Conservation (phyloP, 148 eudicot genomes). For the Vaccinium macrocarpon region DNA sequence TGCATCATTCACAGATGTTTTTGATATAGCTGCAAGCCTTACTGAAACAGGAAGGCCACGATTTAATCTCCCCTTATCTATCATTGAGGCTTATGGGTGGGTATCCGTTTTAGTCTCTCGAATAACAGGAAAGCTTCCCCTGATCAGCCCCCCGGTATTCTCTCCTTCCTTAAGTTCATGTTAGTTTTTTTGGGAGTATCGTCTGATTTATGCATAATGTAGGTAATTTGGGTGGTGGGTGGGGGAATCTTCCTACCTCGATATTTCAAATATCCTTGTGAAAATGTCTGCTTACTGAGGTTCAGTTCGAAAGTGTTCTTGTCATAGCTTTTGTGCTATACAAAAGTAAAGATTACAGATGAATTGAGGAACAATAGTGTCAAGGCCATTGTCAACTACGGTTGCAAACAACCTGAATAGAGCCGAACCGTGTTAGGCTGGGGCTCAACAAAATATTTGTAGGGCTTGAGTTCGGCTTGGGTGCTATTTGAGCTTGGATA, state of each 20-base stretch:
- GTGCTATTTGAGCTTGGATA: too few species aligned
- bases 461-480: too few species aligned
- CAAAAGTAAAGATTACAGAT: background rate
- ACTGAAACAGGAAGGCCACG: constrained; percentile 62
- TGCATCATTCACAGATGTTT: constrained; percentile 80
- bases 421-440: too few species aligned
- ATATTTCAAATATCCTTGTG: background rate
- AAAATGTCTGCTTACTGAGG: background rate
- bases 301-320: background rate
- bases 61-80: constrained; percentile 50
- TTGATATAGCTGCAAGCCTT: constrained; percentile 65
- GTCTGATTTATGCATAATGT: background rate
- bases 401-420: too few species aligned
- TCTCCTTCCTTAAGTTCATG: background rate
- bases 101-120: constrained; percentile 51
- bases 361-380: background rate
- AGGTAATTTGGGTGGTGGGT: too few species aligned
- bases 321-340: background rate
- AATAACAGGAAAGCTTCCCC: constrained; percentile 77
- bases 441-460: too few species aligned
- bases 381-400: background rate
- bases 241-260: background rate
- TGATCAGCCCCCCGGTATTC: constrained; percentile 88
- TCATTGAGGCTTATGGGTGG: constrained; percentile 70
- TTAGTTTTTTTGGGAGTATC: background rate